Base-by-base conservation (phyloP, 2,329 filamentous ascomycete species). In the Chlorencoelia australis region DNA sequence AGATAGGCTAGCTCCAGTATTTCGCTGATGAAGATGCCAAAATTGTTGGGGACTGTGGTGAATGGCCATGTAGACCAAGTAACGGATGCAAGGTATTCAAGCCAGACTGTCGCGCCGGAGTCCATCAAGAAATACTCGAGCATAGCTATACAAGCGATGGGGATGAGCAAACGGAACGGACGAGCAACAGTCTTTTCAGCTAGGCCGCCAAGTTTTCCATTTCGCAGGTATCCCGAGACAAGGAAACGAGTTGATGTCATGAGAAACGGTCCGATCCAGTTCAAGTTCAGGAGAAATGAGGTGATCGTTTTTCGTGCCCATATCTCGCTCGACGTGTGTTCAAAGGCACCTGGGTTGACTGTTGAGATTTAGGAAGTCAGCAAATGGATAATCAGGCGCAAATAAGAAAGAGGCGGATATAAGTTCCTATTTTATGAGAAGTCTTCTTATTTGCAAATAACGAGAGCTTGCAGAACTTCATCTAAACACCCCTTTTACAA, bases 231-330 rank as follows among this genome's bases (percentile, higher is more conserved):
- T 22, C 56, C 55, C 3, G 58, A 53, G 11, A 58, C 57, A 19
- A 68, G 40, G 49, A 68, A 68, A 30, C 64, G 61, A 27, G 61
- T 64, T 0, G 65, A 65, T 5, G 61, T 68, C 8, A 63, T 63
- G 49, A 68, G 62, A 51, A 68, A 68, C n/a, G 63, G 62, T 14
- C 65, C 64, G 11, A 68, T 60, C 61, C 63, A 67, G 43, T 66
- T 57, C 21, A 60, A 60, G 21, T 66, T 64, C 17, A 67, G 55
- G 8, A 67, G 46, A 43, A 62, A 66, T 2, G 62, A 58, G 0
- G 59, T 60, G 16, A 66, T 47, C 7, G 62, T 60, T 42, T 60
- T 61, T 19, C 60, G 55, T 2, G 61, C 54, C 53, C 58, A 60
- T 13, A 49, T 48, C 37, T 67, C 64, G 11, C 57, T 61, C 4